A percentile compares a stretch with the other conserved stretches of the same genome.
phyloP scores from a whole-genome alignment of 805 yeast species.

The Candida berthetii region DNA sequence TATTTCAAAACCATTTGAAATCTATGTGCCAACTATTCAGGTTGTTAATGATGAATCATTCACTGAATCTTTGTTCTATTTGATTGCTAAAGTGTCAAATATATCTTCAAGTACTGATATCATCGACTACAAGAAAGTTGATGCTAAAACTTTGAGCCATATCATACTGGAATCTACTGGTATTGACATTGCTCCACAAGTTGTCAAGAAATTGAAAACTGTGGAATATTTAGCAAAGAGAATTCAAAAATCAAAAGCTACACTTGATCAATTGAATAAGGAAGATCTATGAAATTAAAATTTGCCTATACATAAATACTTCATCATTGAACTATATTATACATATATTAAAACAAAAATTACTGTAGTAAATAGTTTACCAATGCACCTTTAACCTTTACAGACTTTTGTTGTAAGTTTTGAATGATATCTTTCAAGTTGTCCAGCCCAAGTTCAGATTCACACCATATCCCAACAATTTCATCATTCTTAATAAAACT shows the following conservation, averaged over 20 bases:
- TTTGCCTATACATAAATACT: neutral
- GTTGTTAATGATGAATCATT: constrained; percentile 22
- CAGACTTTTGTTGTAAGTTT: constrained; percentile 17
- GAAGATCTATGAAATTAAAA: constrained; percentile 2
- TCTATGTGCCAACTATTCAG: constrained; percentile 34
- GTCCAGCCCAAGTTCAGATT: constrained; percentile 23
- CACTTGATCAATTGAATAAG: constrained; percentile 16
- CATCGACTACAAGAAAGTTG: constrained; percentile 17
- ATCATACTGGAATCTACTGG: constrained; percentile 25
- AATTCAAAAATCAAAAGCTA: constrained; percentile 15
- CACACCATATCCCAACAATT: constrained; percentile 56
- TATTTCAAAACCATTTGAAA: constrained; percentile 61
- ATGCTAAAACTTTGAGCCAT: constrained; percentile 19
- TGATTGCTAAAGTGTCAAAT: constrained; percentile 14
- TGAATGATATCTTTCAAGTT: constrained; percentile 29
- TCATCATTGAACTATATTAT: neutral
- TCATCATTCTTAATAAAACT: constrained; percentile 52
- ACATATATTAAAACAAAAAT: too few species aligned
- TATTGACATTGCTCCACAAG: constrained; percentile 28
- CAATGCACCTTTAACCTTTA: constrained; percentile 1
- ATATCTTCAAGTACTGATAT: constrained; percentile 13
- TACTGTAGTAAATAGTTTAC: neutral
- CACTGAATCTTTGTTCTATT: constrained; percentile 22
- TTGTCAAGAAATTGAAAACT: constrained; percentile 14
- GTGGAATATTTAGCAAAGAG: constrained; percentile 13